Evolutionary conservation across 2,329 filamentous ascomycete genomes (phyloP), one percentile per base, ranked within the genome.

Genomic region (Trichoderma atroviride): DNA sequence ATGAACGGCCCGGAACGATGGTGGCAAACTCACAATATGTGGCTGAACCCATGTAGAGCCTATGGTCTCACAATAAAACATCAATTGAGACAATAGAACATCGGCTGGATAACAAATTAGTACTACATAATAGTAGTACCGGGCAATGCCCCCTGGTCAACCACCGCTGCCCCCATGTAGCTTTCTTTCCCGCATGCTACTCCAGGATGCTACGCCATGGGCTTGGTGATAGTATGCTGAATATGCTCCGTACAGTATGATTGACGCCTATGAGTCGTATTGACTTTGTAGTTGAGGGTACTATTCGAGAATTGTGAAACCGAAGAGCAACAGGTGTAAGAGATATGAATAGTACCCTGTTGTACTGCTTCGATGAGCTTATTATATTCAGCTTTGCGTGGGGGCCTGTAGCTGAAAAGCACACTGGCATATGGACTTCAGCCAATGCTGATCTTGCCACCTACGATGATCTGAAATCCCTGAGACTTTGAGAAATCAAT

Each of bases 1-100:
- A 58, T 65, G 47, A 47, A 56, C 68, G 68, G 68, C n/a, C 61
- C 61, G 68, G 56, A 56, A 56, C 43, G 31, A 37, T 27, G 55
- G 68, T 66, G 56, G 68, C 68, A n/a, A 56, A 56, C 27, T 29
- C n/a, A 40, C 27, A 37, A 24, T 24, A 29, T 31, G 29, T 56
- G 66, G 47, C 24, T 55, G 52, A 43, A 40, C 9, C 22, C 58
- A n/a, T 24, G 37, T 14, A 27, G 16, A 47, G 6, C 27, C 47
- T 16, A 14, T 52, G 31, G 64, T 29, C 50, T 52, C 22, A 31
- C 10, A 27, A 40, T 29, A 35, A 57, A 37, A 22, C 31, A 29
- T 67, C 22, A 27, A 24, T 16, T 50, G 31, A 40, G 31, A 19
- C 40, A 10, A 59, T n/a, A 27, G 16, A 14, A 37, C 22, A 29